Percentiles rank a stretch among this genome's conserved stretches.
phyloP scores from a whole-genome alignment of 2,329 filamentous ascomycete species.

The Microdochium nivale region DNA sequence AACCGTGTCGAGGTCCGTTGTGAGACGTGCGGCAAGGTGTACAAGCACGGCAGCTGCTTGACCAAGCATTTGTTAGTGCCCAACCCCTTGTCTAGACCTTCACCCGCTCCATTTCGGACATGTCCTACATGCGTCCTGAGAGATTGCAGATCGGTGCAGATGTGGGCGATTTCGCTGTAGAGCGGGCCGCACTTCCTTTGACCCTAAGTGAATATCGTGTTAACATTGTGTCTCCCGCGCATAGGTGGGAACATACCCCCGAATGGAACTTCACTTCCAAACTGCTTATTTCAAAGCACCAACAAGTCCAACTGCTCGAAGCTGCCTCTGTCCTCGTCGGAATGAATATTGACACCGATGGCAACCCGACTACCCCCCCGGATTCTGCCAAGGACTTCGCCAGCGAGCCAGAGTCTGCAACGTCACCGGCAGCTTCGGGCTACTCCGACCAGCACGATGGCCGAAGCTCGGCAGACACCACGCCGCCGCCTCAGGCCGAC shows the following conservation, averaged over 20 bases:
- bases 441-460: constrained; percentile 71
- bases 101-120: background rate
- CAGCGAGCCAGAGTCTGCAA: constrained; percentile 70
- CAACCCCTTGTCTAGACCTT: constrained; percentile 38
- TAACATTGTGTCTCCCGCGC: constrained; percentile 29
- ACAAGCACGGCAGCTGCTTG: constrained; percentile 99
- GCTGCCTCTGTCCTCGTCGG: constrained; percentile 91
- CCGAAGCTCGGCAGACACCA: constrained; percentile 83
- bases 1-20: constrained; percentile 83
- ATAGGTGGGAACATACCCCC: constrained; percentile 98
- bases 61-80: constrained; percentile 98
- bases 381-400: constrained; percentile 59
- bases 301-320: constrained; percentile 95
- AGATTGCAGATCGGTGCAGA: background rate
- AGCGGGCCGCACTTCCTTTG: background rate
- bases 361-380: constrained; percentile 47
- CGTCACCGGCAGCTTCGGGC: constrained; percentile 70
- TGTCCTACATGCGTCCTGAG: background rate
- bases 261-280: constrained; percentile 98
- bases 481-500: constrained; percentile 74
- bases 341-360: constrained; percentile 58
- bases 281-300: constrained; percentile 96
- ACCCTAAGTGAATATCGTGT: constrained; percentile 23
- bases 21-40: constrained; percentile 97
- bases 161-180: background rate